These are phyloP conservation scores for Pseudozyma pruni DNA, from an alignment of 1,284 basidiomycete genomes.

Conservation along the genomic window DNA sequence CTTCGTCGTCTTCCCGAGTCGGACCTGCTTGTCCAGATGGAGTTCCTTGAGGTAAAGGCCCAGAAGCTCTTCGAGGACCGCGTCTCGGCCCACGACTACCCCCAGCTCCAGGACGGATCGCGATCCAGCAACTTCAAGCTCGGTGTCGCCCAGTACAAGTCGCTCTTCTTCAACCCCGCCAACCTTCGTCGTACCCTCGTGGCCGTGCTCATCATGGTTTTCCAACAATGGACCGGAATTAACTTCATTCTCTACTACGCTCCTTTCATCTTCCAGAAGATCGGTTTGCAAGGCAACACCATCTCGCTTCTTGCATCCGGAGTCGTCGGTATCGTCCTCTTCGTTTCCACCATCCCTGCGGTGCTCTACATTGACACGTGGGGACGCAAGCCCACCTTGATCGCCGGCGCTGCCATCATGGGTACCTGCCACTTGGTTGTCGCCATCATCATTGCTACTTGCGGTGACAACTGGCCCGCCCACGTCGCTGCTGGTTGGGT, in stretches of 20 bases:
- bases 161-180: constrained; percentile 70
- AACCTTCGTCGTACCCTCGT: constrained; percentile 74
- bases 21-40: constrained; percentile 78
- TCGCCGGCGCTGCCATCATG: constrained; percentile 78
- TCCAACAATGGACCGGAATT: constrained; percentile 71
- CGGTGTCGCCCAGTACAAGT: constrained; percentile 71
- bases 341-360: constrained; percentile 78
- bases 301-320: constrained; percentile 77
- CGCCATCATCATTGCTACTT: constrained; percentile 70
- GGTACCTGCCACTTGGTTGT: constrained; percentile 77
- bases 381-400: constrained; percentile 70
- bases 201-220: constrained; percentile 78
- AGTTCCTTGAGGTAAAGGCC: constrained; percentile 83
- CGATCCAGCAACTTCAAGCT: constrained; percentile 75
- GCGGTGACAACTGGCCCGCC: constrained; percentile 75
- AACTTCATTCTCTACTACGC: constrained; percentile 74
- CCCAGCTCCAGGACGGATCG: constrained; percentile 76
- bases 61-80: constrained; percentile 69
- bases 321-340: constrained; percentile 81
- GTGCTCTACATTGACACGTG: constrained; percentile 78
- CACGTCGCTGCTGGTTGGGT: constrained; percentile 73
- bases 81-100: constrained; percentile 66
- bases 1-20: constrained; percentile 74
- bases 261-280: constrained; percentile 75
- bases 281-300: constrained; percentile 76